Conservation (phyloP, 441 rosid species). For the Aleurites moluccanus region DNA sequence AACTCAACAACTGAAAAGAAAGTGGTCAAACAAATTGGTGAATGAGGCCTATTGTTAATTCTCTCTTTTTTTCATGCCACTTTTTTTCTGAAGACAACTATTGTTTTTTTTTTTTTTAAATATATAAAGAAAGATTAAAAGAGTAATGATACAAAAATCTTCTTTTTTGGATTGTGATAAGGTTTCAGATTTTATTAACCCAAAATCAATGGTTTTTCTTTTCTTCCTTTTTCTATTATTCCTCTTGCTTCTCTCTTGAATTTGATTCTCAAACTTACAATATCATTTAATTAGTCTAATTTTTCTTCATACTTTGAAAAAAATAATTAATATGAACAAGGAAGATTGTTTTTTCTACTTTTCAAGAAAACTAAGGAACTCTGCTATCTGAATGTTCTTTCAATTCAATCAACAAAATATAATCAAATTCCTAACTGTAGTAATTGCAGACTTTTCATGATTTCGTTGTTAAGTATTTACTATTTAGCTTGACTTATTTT, state of each 20-base stretch:
- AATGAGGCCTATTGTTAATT: conserved; percentile 20
- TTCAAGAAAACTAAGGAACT: conserved; percentile 17
- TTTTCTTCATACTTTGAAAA: neutral
- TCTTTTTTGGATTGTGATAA: conserved; percentile 21
- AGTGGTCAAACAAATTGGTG: conserved; percentile 38
- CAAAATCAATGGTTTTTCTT: neutral
- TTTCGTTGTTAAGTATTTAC: neutral
- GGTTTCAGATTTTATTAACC: neutral
- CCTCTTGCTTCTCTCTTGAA: neutral
- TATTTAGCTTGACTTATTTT: neutral
- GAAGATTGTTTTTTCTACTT: neutral
- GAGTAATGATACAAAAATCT: conserved; percentile 34
- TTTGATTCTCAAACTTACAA: conserved; percentile 4
- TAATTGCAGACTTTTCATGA: conserved; percentile 11
- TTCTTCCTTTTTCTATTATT: neutral
- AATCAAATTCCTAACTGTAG: conserved; percentile 10
- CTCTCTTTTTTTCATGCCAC: conserved; percentile 16
- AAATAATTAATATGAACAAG: neutral
- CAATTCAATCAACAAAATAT: neutral
- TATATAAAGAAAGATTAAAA: conserved; percentile 26
- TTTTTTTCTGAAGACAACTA: conserved; percentile 16
- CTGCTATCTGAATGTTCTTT: conserved; percentile 7
- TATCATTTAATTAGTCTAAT: neutral
- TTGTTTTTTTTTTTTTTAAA: conserved; percentile 6
- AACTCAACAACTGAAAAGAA: conserved; percentile 21